Base-by-base conservation (phyloP, 2,329 filamentous ascomycete genomes). In the Botrytis sinoallii region DNA sequence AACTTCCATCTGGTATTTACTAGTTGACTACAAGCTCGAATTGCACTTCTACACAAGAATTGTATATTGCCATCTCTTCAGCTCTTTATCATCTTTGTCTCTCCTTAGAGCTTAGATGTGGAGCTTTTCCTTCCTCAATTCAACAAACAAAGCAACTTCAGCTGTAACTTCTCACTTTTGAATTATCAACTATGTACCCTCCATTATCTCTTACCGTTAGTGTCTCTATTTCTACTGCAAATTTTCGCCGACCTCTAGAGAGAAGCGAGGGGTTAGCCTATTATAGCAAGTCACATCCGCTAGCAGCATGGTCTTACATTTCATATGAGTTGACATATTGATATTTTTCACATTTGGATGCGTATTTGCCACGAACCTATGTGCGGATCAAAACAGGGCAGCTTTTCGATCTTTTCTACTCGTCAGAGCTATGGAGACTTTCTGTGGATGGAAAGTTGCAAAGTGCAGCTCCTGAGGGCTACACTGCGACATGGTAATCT, bases 371-470 rank as follows among this genome's bases (percentile, higher is more conserved):
- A 52, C 4, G 1, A 4, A 14, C 2, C 48, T n/a, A 52, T 20
- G 0, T 0, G 4, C 4, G 12, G 4, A 52, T 14, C 12, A 14
- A 5, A n/a, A 3, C 0, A 4, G 12, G 0, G 6, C 5, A 14
- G 3, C 14, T 12, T 7, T n/a, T 52, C 2, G 12, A n/a, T 12
- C 10, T 2, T 52, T 12, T 25, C 25, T n/a, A n/a, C 25, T n/a
- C 25, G 14, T 7, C 10, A 7, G 5, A 6, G 7, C 25, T 52
- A 14, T 3, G 48, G 12, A n/a, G 25, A 52, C 1, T 10, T n/a
- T 12, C 4, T 52, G 4, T n/a, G 4, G 10, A 6, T 6, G 10
- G 12, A 14, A 25, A 52, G 0, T 3, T 52, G 7, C 0, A 3
- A 6, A 10, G 0, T 52, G 1, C 10, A 14, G 10, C 10, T 52